These are phyloP conservation scores for Aspergillus sp. DNA, from an alignment of 2,329 filamentous ascomycete genomes.

Conservation along the genomic window DNA sequence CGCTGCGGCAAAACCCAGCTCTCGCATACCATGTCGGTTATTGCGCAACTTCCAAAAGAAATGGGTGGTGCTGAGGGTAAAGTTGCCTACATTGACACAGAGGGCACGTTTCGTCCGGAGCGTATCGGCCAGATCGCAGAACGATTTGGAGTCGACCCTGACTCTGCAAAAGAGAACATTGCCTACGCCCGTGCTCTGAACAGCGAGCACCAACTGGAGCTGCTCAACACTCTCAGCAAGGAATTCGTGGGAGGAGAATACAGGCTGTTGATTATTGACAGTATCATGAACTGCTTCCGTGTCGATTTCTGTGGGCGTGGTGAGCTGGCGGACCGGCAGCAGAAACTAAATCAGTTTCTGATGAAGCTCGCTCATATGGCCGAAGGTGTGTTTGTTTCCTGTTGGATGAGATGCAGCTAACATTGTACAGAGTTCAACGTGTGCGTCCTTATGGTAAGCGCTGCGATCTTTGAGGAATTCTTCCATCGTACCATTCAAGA, in stretches of 20 bases:
- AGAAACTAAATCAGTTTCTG: slow-evolving; percentile 69
- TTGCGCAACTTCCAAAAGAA: slow-evolving; percentile 60
- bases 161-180: slow-evolving; percentile 68
- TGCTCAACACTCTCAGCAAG: slow-evolving; percentile 64
- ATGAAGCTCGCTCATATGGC: slow-evolving; percentile 68
- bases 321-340: slow-evolving; percentile 70
- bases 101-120: slow-evolving; percentile 70
- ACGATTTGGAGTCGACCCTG: slow-evolving; percentile 64
- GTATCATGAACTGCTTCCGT: slow-evolving; percentile 71
- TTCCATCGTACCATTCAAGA: no score
- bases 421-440: slow-evolving; percentile 65
- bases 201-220: slow-evolving; percentile 68
- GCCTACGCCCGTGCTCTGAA: slow-evolving; percentile 67
- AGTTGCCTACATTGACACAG: slow-evolving; percentile 70
- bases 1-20: slow-evolving; percentile 71
- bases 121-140: slow-evolving; percentile 70
- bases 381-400: slow-evolving; percentile 51
- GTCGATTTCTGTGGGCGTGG: slow-evolving; percentile 70
- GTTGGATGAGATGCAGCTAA: slow-evolving; percentile 7
- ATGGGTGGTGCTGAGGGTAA: slow-evolving; percentile 71
- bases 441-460: slow-evolving; percentile 63
- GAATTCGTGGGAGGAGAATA: slow-evolving; percentile 68
- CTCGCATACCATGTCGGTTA: slow-evolving; percentile 70
- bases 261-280: slow-evolving; percentile 70
- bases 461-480: background rate